Evolutionary conservation across 257 asterid species (phyloP), one percentile per base, ranked within the genome.

Genomic region (Forsythia viridissima): DNA sequence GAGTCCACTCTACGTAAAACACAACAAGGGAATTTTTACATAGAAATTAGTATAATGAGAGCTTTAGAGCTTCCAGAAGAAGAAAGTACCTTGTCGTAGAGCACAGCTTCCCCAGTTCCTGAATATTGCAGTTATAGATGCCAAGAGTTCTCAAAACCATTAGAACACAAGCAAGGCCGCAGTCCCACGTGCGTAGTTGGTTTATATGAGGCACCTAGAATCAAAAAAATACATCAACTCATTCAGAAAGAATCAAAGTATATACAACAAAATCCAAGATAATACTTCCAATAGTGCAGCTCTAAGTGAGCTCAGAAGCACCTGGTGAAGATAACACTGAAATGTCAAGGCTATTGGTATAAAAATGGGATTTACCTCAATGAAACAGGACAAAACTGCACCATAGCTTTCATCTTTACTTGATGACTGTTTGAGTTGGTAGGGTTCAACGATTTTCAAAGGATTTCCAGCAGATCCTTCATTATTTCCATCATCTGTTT

Each of bases 151-250:
- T 88, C 89, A 92, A 85, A 83, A 91, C 91, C 97, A 94, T 94
- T 76, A 89, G 76, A 84, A 91, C 94, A 83, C 98, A 94, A 72
- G 98, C 98, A 88, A 92, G 97, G 71, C 98, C 98, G 83, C 98
- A 92, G 85, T 94, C 98, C 98, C 98, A 94, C 12, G 90, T 80
- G 82, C 82, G 87, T 69, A 87, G 89, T 83, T 94, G 98, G 81
- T 90, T 90, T 81, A 94, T 81, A 80, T 92, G 98, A 70, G 97
- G 98, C 51, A 94, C 94, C 97, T 91, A 85, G 48, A 77, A 77
- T 76, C 71, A 73, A 15, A 76, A 77, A 72, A 71, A 75, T 36
- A 74, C n/a, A 76, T 71, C 81, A 82, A 79, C 46, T 77, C 38
- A 76, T 46, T 74, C 10, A 70, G 48, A 44, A 76, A 63, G 48